Percentiles rank a stretch among this genome's conserved stretches.
These are phyloP conservation scores for Cucurbita argyrosperma DNA, from an alignment of 306 rosid species.

Conservation along the genomic window DNA sequence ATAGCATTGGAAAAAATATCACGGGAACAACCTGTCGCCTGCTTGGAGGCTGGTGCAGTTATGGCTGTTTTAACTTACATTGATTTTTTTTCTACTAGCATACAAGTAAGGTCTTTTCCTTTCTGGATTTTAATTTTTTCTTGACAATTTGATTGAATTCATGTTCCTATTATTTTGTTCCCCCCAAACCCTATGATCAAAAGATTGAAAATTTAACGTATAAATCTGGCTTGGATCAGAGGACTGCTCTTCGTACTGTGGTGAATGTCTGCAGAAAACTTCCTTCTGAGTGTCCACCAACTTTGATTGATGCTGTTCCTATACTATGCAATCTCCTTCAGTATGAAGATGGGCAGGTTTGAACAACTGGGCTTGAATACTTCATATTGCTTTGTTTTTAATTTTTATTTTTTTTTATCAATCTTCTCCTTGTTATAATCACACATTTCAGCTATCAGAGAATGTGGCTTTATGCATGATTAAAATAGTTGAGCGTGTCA, in stretches of 20 bases:
- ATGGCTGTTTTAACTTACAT: conserved; percentile 80
- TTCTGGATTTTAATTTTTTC: neutral
- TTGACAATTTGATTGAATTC: neutral
- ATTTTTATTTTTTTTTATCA: neutral
- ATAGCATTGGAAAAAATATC: conserved; percentile 98
- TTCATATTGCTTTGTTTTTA: neutral
- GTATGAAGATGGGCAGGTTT: conserved; percentile 86
- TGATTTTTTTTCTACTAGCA: conserved; percentile 83
- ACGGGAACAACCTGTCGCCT: conserved; percentile 85
- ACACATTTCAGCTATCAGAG: conserved; percentile 68
- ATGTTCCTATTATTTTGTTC: neutral
- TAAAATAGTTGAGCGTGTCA: conserved; percentile 57
- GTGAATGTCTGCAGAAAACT: conserved; percentile 89
- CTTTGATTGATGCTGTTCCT: conserved; percentile 89
- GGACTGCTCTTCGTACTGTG: conserved; percentile 92
- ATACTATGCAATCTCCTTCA: conserved; percentile 86
- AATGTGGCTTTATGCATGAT: conserved; percentile 68
- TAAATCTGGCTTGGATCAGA: conserved; percentile 25
- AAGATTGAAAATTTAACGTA: neutral
- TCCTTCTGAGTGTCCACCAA: conserved; percentile 67
- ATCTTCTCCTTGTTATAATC: conserved; percentile 7
- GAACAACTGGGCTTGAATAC: conserved; percentile 2
- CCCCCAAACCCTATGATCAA: neutral
- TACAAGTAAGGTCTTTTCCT: conserved; percentile 43
- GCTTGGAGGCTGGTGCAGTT: conserved; percentile 82